Evolutionary conservation across 2,329 filamentous ascomycete genomes (phyloP).

Genomic region (Diplodia seriata): DNA sequence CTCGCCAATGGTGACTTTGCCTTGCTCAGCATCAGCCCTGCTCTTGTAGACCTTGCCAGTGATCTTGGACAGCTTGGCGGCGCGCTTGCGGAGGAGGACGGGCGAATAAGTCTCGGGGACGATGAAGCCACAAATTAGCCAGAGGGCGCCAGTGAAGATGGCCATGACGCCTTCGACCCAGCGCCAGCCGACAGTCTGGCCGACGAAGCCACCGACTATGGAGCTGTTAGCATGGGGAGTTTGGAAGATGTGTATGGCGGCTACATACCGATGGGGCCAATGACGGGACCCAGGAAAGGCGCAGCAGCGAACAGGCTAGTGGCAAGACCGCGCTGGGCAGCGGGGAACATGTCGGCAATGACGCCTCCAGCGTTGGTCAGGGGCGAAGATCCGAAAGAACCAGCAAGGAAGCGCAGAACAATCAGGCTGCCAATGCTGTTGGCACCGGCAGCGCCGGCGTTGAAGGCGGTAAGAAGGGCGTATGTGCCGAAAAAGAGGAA

Average conservation of each 20-base stretch:
- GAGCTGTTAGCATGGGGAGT: background rate
- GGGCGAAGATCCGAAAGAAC: slow-evolving; percentile 53
- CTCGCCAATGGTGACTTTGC: slow-evolving; percentile 29
- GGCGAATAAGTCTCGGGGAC: slow-evolving; percentile 69
- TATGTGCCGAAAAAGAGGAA: slow-evolving; percentile 49
- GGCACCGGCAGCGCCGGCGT: slow-evolving; percentile 52
- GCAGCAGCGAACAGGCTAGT: slow-evolving; percentile 35
- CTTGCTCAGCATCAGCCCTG: slow-evolving; percentile 27
- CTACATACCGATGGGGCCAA: slow-evolving; percentile 35
- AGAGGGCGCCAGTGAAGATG: slow-evolving; percentile 51
- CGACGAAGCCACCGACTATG: slow-evolving; percentile 36
- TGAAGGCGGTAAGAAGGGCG: slow-evolving; percentile 49
- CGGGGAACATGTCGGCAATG: slow-evolving; percentile 56
- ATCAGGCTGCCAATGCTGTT: slow-evolving; percentile 55
- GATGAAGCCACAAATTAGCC: slow-evolving; percentile 62
- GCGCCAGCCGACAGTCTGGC: slow-evolving; percentile 39
- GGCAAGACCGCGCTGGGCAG: slow-evolving; percentile 39
- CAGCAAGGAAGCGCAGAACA: slow-evolving; percentile 55
- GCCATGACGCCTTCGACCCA: slow-evolving; percentile 60
- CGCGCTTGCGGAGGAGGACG: slow-evolving; percentile 68
- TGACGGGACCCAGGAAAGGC: slow-evolving; percentile 36
- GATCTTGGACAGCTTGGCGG: slow-evolving; percentile 64
- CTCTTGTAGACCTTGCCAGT: slow-evolving; percentile 58
- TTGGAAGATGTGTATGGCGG: too few species aligned
- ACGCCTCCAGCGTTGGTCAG: slow-evolving; percentile 56